A percentile compares a stretch with the other conserved stretches of the same genome.
Conservation (phyloP, 2,329 filamentous ascomycete species). For the Leptosphaerulina australis region DNA sequence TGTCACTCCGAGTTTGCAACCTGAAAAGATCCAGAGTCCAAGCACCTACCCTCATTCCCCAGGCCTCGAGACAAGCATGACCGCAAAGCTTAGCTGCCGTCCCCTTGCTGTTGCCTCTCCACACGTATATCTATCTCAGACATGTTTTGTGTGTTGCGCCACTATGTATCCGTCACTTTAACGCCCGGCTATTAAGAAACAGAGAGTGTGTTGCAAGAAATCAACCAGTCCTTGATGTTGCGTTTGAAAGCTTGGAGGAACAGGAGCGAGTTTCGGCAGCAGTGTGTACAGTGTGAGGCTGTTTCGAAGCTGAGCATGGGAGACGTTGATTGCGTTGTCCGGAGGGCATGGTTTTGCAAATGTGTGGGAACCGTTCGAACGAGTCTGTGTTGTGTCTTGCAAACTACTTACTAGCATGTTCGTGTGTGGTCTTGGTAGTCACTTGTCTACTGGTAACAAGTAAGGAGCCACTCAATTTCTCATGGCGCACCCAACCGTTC, state of each 20-base stretch:
- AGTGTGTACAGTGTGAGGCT: slow-evolving; percentile 2
- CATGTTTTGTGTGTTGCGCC: neutral
- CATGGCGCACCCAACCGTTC: too few species aligned
- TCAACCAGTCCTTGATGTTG: neutral
- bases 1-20: neutral
- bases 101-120: slow-evolving; percentile 2
- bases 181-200: slow-evolving; percentile 5
- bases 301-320: slow-evolving; percentile 15
- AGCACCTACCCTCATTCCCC: slow-evolving; percentile 16
- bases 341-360: neutral
- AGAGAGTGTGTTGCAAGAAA: neutral
- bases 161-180: neutral
- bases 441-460: too few species aligned
- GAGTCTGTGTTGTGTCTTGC: neutral
- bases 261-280: slow-evolving; percentile 8
- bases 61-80: slow-evolving; percentile 33
- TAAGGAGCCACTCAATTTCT: too few species aligned
- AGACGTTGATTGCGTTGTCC: neutral
- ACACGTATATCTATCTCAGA: slow-evolving; percentile 12
- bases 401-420: too few species aligned
- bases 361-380: slow-evolving; percentile 1
- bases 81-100: slow-evolving; percentile 35
- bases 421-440: too few species aligned
- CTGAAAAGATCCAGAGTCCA: neutral
- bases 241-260: slow-evolving; percentile 6